Base-by-base conservation (phyloP, 2,329 filamentous ascomycete genomes). In the Basipetospora chlamydospora region DNA sequence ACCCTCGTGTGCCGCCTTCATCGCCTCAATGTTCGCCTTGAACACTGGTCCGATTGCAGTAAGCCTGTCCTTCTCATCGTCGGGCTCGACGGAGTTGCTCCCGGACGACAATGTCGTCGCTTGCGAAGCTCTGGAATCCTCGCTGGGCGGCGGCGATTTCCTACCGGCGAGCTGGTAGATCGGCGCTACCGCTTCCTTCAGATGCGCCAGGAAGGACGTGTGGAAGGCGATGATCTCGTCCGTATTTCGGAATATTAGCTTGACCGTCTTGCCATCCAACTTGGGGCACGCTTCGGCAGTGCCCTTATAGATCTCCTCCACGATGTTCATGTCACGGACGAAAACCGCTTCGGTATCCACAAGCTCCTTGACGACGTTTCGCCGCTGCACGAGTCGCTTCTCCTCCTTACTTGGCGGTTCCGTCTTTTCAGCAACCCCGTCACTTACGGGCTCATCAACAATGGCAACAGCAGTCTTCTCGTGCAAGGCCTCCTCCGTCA, bases 251-350 rank as follows among this genome's bases (percentile, higher is more conserved):
- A 98, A 98, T 12, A 98, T 74, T 10, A 82, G 68, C 52, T 87
- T 93, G 48, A 92, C 78, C 43, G 93, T 93, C 44, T 88, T 82
- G 28, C 73, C 63, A 29, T 81, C 83, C 20, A 95, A 70, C 43
- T 85, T 75, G 7, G 84, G 75, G 39, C 82, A 86, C 9, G 81
- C 80, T 46, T 81, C 77, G 1, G 85, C 83, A 1, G 90, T 96
- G 29, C 84, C 86, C 57, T 92, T 93, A 66, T 96, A 98, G 38
- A 98, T 96, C 51, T 96, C 87, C 50, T 93, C 85, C 3, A 94
- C 80, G 37, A 98, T 88, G 53, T 87, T 94, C 84, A 98, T 88
- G 54, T 98, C 90, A 44, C 85, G 76, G 39, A 92, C 77, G 56
- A 93, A 96, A 5, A 80, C 77, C 33, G 85, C 77, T 53, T 98